Conservation (phyloP, 768 basidiomycete genomes). For the Russula lepida region DNA sequence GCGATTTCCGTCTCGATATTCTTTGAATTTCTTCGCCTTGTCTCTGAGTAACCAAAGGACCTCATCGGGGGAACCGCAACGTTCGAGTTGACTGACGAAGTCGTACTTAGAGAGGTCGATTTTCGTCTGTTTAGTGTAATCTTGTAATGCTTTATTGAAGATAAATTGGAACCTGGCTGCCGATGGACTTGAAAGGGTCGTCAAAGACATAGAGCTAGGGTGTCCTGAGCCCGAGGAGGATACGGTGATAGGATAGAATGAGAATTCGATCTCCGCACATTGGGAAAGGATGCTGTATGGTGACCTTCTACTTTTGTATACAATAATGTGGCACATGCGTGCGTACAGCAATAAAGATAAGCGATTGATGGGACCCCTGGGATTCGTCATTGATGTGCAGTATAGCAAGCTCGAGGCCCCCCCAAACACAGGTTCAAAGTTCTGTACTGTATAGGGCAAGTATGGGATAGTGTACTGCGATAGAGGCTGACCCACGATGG, state of each 20-base stretch:
- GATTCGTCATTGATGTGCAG: too few relatives aligned
- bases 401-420: too few relatives aligned
- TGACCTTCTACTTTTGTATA: not conserved
- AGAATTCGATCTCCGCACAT: not conserved
- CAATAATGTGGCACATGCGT: too few relatives aligned
- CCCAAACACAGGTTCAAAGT: too few relatives aligned
- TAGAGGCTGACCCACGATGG: too few relatives aligned
- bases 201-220: not conserved
- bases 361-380: not conserved
- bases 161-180: not conserved
- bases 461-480: too few relatives aligned
- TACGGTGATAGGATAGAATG: not conserved
- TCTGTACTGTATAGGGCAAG: too few relatives aligned
- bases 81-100: not conserved
- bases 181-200: not conserved
- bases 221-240: not conserved
- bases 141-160: not conserved
- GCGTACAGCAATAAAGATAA: not conserved
- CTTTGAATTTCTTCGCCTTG: not conserved
- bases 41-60: not conserved
- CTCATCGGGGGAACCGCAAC: not conserved
- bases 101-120: conserved; percentile 1
- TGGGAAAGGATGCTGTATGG: not conserved
- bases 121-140: conserved; percentile 5
- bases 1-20: conserved; percentile 6